Percentiles rank a stretch among this genome's conserved stretches.
Evolutionary conservation across 1,139 yeast species (phyloP).

Genomic region (Taphrina flavorubra): DNA sequence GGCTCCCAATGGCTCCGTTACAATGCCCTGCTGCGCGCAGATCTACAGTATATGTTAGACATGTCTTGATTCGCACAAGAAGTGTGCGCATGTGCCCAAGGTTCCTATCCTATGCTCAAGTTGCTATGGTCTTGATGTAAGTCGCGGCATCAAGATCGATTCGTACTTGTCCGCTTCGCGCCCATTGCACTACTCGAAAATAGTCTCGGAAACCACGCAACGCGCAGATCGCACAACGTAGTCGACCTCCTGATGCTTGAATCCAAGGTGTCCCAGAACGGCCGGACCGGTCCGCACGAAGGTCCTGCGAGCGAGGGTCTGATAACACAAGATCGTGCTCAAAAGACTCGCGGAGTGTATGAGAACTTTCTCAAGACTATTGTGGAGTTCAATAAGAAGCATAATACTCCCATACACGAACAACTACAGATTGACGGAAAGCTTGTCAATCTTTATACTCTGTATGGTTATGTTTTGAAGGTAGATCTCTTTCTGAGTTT

Average conservation of each 20-base stretch:
- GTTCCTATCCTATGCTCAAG: no score
- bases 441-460: constrained; percentile 18
- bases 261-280: background rate
- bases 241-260: background rate
- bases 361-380: constrained; percentile 32
- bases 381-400: constrained; percentile 23
- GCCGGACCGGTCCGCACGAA: background rate
- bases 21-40: no score
- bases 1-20: no score
- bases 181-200: no score
- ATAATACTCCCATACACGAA: constrained; percentile 22
- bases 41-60: no score
- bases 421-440: constrained; percentile 25
- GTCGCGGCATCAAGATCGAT: no score
- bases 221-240: no score
- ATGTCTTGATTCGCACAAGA: no score
- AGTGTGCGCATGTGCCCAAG: no score
- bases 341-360: constrained; percentile 19
- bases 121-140: no score
- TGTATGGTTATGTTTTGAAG: constrained; percentile 37
- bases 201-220: no score
- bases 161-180: no score
- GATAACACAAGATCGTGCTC: constrained; percentile 7
- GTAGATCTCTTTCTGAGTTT: background rate
- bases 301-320: background rate